Evolutionary conservation across 2,329 filamentous ascomycete genomes (phyloP).

Genomic region (Mollisiaceae sp.): DNA sequence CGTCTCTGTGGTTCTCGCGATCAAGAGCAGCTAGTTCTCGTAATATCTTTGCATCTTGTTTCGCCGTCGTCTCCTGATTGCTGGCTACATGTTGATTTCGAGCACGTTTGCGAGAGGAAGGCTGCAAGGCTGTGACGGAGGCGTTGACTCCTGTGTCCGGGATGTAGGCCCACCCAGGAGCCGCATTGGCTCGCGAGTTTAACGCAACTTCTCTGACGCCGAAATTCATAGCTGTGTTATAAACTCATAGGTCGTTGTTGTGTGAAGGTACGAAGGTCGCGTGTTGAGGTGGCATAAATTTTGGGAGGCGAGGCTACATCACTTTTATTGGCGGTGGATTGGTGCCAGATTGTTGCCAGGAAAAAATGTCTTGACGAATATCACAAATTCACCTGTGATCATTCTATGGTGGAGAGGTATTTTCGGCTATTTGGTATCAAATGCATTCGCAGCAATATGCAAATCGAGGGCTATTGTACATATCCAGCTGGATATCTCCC

Average conservation of each 20-base stretch:
- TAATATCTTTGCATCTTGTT: conserved; percentile 80
- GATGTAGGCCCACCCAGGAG: conserved; percentile 93
- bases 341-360: background rate
- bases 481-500: conserved; percentile 17
- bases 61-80: conserved; percentile 73
- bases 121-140: conserved; percentile 55
- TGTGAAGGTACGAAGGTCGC: conserved; percentile 11
- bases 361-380: background rate
- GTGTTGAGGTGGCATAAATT: conserved; percentile 12
- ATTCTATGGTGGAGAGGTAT: conserved; percentile 14
- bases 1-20: conserved; percentile 76
- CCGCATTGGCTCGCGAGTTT: conserved; percentile 67
- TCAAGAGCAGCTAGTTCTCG: conserved; percentile 85
- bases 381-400: conserved; percentile 16
- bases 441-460: conserved; percentile 29
- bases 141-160: conserved; percentile 71
- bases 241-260: conserved; percentile 21
- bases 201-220: conserved; percentile 81
- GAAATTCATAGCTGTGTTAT: conserved; percentile 62
- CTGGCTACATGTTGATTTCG: conserved; percentile 57
- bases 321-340: background rate
- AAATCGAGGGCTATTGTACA: conserved; percentile 33
- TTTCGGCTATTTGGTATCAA: conserved; percentile 27
- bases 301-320: conserved; percentile 29
- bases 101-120: conserved; percentile 72